Percentiles rank a stretch among this genome's conserved stretches.
These are phyloP conservation scores for Huntiella moniliformis DNA, from an alignment of 2,329 filamentous ascomycete species.

Conservation along the genomic window DNA sequence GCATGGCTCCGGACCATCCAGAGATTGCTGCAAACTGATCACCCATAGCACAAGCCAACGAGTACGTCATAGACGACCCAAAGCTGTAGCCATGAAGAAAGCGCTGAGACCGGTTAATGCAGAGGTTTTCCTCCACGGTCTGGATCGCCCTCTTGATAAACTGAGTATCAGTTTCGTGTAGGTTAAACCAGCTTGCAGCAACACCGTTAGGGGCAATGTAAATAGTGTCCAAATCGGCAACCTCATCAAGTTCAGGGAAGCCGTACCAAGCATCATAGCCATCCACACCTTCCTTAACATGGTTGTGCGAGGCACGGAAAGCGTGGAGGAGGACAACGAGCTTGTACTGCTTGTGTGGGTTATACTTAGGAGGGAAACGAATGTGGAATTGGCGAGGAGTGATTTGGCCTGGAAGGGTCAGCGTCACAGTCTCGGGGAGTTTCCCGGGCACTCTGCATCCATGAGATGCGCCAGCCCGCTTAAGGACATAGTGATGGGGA, in stretches of 20 bases:
- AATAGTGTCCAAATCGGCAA: slow-evolving; percentile 19
- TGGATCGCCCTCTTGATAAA: slow-evolving; percentile 23
- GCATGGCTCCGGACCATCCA: slow-evolving; percentile 16
- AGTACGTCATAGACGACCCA: slow-evolving; percentile 24
- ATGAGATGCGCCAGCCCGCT: neutral
- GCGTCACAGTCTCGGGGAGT: slow-evolving; percentile 16
- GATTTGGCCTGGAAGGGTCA: slow-evolving; percentile 14
- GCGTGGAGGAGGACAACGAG: slow-evolving; percentile 25
- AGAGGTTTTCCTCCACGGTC: slow-evolving; percentile 22
- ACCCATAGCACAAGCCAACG: slow-evolving; percentile 22
- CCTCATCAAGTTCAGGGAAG: slow-evolving; percentile 17
- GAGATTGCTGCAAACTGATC: slow-evolving; percentile 20
- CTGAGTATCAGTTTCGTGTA: slow-evolving; percentile 21
- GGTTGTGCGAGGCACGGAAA: slow-evolving; percentile 20
- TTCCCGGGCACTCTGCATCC: too few species aligned
- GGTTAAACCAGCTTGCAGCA: slow-evolving; percentile 24
- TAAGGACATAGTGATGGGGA: too few species aligned
- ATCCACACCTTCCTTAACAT: slow-evolving; percentile 19
- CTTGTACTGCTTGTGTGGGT: slow-evolving; percentile 21
- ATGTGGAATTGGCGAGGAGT: slow-evolving; percentile 17
- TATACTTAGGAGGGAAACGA: slow-evolving; percentile 22
- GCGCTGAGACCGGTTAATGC: slow-evolving; percentile 22
- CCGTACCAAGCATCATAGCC: slow-evolving; percentile 21
- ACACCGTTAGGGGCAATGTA: slow-evolving; percentile 24
- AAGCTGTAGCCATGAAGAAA: slow-evolving; percentile 27